These are phyloP conservation scores for Chlamydomonas reinhardtii DNA, from an alignment of 163 green algal genomes.

Conservation along the genomic window DNA sequence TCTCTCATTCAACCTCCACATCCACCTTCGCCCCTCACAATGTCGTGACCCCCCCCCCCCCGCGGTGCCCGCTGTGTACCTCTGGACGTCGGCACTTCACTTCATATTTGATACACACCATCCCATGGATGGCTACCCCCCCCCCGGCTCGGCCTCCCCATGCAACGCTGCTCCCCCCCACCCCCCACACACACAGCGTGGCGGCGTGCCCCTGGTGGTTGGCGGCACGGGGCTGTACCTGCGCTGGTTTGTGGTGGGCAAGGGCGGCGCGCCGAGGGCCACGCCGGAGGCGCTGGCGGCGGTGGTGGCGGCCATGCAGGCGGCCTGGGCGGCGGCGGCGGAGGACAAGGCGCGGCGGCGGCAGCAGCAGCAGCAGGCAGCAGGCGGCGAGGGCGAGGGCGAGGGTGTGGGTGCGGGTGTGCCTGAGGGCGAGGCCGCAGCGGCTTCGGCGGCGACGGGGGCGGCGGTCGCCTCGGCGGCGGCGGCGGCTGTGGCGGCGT, in stretches of 20 bases:
- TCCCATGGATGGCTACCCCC: too few relatives aligned
- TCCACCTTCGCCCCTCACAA: too few relatives aligned
- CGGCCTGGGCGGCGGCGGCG: conserved; percentile 7
- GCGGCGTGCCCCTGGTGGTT: conserved; percentile 90
- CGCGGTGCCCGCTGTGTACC: too few relatives aligned
- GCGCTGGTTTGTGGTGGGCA: conserved; percentile 89
- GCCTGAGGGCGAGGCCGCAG: too few relatives aligned
- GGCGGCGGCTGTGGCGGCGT: conserved; percentile 54
- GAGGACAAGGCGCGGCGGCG: conserved; percentile 29
- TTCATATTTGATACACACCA: too few relatives aligned
- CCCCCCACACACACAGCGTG: conserved; percentile 59
- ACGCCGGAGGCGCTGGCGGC: conserved; percentile 55
- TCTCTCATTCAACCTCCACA: too few relatives aligned
- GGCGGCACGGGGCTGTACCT: conserved; percentile 98
- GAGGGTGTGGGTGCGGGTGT: too few relatives aligned
- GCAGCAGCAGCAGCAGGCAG: not conserved
- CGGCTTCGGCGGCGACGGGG: conserved; percentile 2
- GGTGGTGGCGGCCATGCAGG: conserved; percentile 47
- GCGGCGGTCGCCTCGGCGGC: conserved; percentile 7
- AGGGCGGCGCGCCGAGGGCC: conserved; percentile 72
- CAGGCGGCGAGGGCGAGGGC: not conserved
- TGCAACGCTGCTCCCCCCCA: not conserved
- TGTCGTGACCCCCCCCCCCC: too few relatives aligned
- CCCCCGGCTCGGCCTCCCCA: too few relatives aligned
- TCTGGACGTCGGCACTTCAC: too few relatives aligned